Evolutionary conservation across 106 monocot species (phyloP).

Genomic region (Ottelia alismoides): DNA sequence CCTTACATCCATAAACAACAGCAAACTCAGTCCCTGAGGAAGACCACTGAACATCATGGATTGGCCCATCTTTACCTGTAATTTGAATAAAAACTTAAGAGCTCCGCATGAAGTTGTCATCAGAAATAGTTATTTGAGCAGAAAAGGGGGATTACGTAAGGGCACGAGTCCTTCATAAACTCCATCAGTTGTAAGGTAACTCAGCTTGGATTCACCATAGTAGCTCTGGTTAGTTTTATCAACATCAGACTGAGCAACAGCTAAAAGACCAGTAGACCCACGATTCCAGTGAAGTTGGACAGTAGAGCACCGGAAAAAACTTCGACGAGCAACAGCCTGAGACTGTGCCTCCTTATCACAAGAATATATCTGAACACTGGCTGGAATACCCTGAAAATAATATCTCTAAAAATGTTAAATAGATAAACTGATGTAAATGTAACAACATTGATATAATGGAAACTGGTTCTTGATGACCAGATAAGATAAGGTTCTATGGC

Average conservation of each 20-base stretch:
- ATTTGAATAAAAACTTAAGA: no score
- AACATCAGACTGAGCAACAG: conserved; percentile 76
- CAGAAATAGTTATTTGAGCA: no score
- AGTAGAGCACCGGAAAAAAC: conserved; percentile 89
- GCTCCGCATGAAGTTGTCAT: no score
- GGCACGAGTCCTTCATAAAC: conserved; percentile 84
- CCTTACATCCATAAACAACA: conserved; percentile 94
- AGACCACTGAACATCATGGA: conserved; percentile 98
- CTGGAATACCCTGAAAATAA: conserved; percentile 75
- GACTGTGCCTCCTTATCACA: conserved; percentile 52
- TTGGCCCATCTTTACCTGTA: conserved; percentile 94
- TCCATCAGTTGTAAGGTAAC: conserved; percentile 86
- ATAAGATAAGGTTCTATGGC: no score
- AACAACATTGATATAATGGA: no score
- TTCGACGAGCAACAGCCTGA: conserved; percentile 64
- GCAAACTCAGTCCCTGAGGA: conserved; percentile 75
- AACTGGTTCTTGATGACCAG: no score
- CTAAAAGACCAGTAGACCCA: conserved; percentile 66
- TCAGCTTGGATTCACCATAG: conserved; percentile 95
- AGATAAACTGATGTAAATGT: no score
- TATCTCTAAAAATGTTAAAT: no score
- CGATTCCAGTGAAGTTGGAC: conserved; percentile 76
- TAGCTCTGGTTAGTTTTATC: conserved; percentile 98
- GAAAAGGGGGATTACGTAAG: no score
- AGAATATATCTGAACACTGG: conserved; percentile 87